Base-by-base conservation (phyloP, 257 asterid species). In the Solanum virginianum region DNA sequence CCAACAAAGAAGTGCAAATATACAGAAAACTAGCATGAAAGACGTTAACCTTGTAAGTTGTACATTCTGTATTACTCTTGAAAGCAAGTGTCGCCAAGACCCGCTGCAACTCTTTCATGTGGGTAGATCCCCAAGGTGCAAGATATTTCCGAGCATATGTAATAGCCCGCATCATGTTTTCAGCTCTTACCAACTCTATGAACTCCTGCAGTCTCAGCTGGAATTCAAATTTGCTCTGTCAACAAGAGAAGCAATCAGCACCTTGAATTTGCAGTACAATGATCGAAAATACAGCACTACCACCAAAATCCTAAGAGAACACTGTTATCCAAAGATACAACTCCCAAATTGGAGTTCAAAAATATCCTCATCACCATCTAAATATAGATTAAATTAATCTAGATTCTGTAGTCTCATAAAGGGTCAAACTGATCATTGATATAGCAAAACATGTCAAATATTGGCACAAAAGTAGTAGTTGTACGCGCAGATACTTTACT, bases 161-260 rank as follows among this genome's bases (percentile, higher is more conserved):
- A 87, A 97, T 91, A 69, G 99, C 99, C 83, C 85, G 93, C 95
- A 92, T 89, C 88, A 84, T 88, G 84, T 92, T 90, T 77, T 92
- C 99, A 22, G 90, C 89, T 90, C 99, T 89, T 70, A 97, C 98
- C 92, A 97, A 80, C 92, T 97, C 99, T 83, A 97, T 88, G 89
- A 94, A 97, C 84, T 95, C 99, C 92, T 97, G 99, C 89, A 92
- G 87, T 87, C 99, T 93, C 91, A 97, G 88, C 90, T 94, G 98
- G 92, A 97, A 95, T 88, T 97, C 99, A 85, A 97, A 91, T 89
- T 92, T 97, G 93, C 99, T 97, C 99, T 97, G 94, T 88, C 83
- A 87, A 55, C 20, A 69, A 81, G 29, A 90, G 85, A 84, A 87
- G 84, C 86, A 87, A 68, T 74, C 83, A 85, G 17, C 82, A 77